Evolutionary conservation across 108 stramenopile species (phyloP), one percentile per base, ranked within the genome.

Genomic region (Cylindrotheca closterium): DNA sequence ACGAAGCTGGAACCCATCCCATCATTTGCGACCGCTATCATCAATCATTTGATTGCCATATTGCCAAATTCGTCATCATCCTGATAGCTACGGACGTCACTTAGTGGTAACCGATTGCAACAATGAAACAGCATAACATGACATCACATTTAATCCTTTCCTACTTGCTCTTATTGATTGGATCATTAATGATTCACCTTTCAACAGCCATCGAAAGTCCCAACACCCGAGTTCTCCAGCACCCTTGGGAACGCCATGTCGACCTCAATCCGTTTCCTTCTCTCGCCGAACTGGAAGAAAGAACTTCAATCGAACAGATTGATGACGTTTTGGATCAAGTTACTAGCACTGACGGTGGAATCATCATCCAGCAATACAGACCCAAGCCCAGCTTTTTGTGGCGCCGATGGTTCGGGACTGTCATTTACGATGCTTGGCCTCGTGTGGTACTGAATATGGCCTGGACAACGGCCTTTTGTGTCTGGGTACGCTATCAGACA

Each of bases 301-400:
- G 22, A 5, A 68, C 55, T 2, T 57, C 25, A 19, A 31, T 55
- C 33, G 56, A 78, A 28, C 30, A 63, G 1, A 65, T 75, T 56
- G 78, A 75, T 29, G 18, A 48, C 8, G 54, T 67, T 19, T 19
- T 75, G 26, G 74, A 79, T 67, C 30, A 60, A 42, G 56, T 79
- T 30, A 27, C 58, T 18, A 70, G 70, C 0, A 48, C 55, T 0
- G 60, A 33, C 23, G 63, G 51, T 19, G 78, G 74, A 0, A 47
- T 69, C n/a, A 66, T 79, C 27, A 75, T 79, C 19, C 62, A 61
- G 0, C 51, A 58, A 47, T 72, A 47, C 28, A 50, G 63, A 46
- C 78, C 78, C 1, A 27, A 57, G 15, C 68, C 46, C 27, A 24
- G 31, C 17, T 79, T 74, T 74, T 55, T 79, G 21, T 79, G 78